A percentile compares a stretch with the other conserved stretches of the same genome.
phyloP scores from a whole-genome alignment of 1,139 yeast species.

The Saccharomyces hybrid region DNA sequence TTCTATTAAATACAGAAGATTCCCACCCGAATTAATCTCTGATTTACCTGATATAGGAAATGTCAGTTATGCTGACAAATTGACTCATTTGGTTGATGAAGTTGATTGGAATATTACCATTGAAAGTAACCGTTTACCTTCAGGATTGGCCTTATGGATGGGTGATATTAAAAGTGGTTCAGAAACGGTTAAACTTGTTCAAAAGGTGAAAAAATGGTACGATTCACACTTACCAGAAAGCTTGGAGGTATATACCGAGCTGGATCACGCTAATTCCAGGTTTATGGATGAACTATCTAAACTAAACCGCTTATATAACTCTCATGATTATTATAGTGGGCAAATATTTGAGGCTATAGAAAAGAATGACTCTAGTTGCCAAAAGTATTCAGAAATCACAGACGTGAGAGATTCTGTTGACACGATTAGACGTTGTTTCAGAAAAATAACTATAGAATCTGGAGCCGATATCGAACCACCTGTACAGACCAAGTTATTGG shows the following conservation, averaged over 20 bases:
- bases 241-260: conserved; percentile 42
- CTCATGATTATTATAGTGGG: background rate
- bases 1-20: conserved; percentile 72
- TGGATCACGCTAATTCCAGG: conserved; percentile 51
- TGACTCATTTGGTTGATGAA: conserved; percentile 38
- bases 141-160: conserved; percentile 63
- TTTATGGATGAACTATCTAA: conserved; percentile 44
- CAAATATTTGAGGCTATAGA: conserved; percentile 19
- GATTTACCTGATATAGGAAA: conserved; percentile 31
- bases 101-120: conserved; percentile 53
- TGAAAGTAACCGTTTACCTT: conserved; percentile 56
- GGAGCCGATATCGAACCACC: conserved; percentile 84
- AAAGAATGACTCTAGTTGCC: conserved; percentile 12
- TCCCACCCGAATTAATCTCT: conserved; percentile 48
- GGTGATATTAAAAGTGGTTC: conserved; percentile 93
- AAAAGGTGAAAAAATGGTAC: conserved; percentile 68
- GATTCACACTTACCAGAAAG: conserved; percentile 46
- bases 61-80: conserved; percentile 19
- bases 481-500: conserved; percentile 64
- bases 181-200: conserved; percentile 84
- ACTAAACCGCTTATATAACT: conserved; percentile 35
- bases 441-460: conserved; percentile 52
- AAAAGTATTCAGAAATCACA: conserved; percentile 14
- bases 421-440: conserved; percentile 48
- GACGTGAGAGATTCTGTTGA: conserved; percentile 36